Evolutionary conservation across 2,329 filamentous ascomycete genomes (phyloP).

Genomic region (Metarhizium guizhouense): DNA sequence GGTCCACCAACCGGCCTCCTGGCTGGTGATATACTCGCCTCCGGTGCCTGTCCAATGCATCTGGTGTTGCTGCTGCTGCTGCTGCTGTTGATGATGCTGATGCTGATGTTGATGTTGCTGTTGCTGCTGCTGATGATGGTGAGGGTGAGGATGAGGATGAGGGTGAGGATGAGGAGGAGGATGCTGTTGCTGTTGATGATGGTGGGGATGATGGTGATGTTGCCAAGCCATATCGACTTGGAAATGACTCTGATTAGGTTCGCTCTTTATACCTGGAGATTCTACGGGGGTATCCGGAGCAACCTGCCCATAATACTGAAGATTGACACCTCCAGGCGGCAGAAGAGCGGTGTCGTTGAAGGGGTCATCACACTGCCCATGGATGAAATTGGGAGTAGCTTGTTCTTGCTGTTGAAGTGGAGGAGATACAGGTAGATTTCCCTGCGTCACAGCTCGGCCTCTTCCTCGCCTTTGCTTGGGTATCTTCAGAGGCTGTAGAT

Average conservation of each 20-base stretch:
- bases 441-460: slow-evolving; percentile 11
- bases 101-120: background rate
- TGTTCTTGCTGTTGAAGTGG: slow-evolving; percentile 19
- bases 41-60: slow-evolving; percentile 17
- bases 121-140: slow-evolving; percentile 2
- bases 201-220: slow-evolving; percentile 1
- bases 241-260: slow-evolving; percentile 18
- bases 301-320: slow-evolving; percentile 22
- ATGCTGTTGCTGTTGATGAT: slow-evolving; percentile 1
- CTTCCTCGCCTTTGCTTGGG: slow-evolving; percentile 22
- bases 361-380: slow-evolving; percentile 29
- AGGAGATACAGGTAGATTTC: slow-evolving; percentile 13
- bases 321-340: slow-evolving; percentile 12
- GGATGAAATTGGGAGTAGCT: slow-evolving; percentile 21
- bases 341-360: slow-evolving; percentile 22
- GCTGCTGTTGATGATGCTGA: slow-evolving; percentile 12
- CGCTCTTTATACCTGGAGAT: slow-evolving; percentile 27
- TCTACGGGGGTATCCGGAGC: slow-evolving; percentile 28
- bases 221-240: slow-evolving; percentile 10
- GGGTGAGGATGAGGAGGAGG: slow-evolving; percentile 5
- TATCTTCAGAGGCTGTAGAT: slow-evolving; percentile 19
- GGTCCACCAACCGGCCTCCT: slow-evolving; percentile 22
- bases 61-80: slow-evolving; percentile 13
- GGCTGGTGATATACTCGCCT: slow-evolving; percentile 17
- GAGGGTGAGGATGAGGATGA: slow-evolving; percentile 15